These are phyloP conservation scores for Basipetospora chlamydospora DNA, from an alignment of 2,329 filamentous ascomycete species.

Conservation along the genomic window DNA sequence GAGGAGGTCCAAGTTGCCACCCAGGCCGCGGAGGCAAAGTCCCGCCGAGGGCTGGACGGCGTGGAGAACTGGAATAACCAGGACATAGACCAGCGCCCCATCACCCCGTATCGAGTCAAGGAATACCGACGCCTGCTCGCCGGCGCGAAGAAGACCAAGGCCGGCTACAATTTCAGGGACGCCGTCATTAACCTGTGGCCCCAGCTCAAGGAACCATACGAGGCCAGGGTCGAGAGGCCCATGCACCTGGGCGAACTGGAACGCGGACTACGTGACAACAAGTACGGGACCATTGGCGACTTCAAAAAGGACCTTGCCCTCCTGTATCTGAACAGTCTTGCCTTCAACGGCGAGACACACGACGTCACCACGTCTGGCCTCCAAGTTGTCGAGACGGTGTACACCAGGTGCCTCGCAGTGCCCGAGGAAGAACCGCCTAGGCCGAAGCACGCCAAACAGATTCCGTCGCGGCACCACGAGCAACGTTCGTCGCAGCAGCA, in stretches of 20 bases:
- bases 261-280: slow-evolving; percentile 53
- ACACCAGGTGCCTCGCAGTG: slow-evolving; percentile 28
- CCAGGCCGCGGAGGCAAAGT: slow-evolving; percentile 8
- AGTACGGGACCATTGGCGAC: slow-evolving; percentile 54
- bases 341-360: slow-evolving; percentile 73
- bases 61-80: slow-evolving; percentile 26
- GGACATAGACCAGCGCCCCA: slow-evolving; percentile 28
- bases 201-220: slow-evolving; percentile 58
- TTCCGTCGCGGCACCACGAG: slow-evolving; percentile 30
- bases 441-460: slow-evolving; percentile 34
- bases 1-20: slow-evolving; percentile 16
- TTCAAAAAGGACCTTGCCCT: slow-evolving; percentile 63
- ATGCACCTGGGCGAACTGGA: slow-evolving; percentile 82
- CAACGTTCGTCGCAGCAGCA: slow-evolving; percentile 20
- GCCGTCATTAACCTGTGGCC: slow-evolving; percentile 68
- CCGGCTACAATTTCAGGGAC: slow-evolving; percentile 58
- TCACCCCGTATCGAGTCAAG: slow-evolving; percentile 45
- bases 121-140: slow-evolving; percentile 53
- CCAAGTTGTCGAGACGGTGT: slow-evolving; percentile 40
- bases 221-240: slow-evolving; percentile 54
- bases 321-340: slow-evolving; percentile 63
- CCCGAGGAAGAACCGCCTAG: slow-evolving; percentile 41
- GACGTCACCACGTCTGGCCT: slow-evolving; percentile 47
- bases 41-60: slow-evolving; percentile 15
- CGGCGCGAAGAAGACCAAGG: slow-evolving; percentile 74